Evolutionary conservation across 208 protist genomes (phyloP).

Genomic region (Crithidia fasciculata): DNA sequence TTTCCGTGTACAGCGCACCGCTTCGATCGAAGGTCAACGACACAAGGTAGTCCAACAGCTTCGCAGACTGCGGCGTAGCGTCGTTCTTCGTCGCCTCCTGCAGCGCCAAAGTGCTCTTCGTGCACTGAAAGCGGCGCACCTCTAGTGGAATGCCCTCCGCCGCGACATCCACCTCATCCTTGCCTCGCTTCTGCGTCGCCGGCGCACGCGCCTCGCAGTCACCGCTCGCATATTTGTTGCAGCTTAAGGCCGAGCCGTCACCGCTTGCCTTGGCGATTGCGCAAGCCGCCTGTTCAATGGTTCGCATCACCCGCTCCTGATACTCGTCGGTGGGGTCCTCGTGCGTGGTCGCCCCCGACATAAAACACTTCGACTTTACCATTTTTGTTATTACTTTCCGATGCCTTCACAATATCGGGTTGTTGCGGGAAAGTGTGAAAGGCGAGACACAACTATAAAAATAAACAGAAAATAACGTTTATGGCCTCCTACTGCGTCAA

Average conservation of each 20-base stretch:
- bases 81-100: slow-evolving; percentile 54
- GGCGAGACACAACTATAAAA: no score
- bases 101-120: slow-evolving; percentile 37
- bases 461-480: no score
- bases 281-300: not conserved
- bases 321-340: not conserved
- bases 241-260: not conserved
- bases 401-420: no score
- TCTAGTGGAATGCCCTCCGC: slow-evolving; percentile 21
- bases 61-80: slow-evolving; percentile 16
- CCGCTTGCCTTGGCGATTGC: not conserved
- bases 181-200: slow-evolving; percentile 1
- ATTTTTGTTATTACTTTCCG: no score
- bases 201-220: no score
- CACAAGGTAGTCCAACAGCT: slow-evolving; percentile 36
- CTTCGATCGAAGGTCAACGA: slow-evolving; percentile 18
- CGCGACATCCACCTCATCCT: slow-evolving; percentile 12
- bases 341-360: no score
- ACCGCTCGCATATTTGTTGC: no score
- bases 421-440: no score
- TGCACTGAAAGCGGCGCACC: slow-evolving; percentile 47
- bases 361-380: no score
- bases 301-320: slow-evolving; percentile 1
- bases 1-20: slow-evolving; percentile 33
- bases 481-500: no score